phyloP scores from a whole-genome alignment of 2,329 filamentous ascomycete genomes.

The Madurella fahalii region DNA sequence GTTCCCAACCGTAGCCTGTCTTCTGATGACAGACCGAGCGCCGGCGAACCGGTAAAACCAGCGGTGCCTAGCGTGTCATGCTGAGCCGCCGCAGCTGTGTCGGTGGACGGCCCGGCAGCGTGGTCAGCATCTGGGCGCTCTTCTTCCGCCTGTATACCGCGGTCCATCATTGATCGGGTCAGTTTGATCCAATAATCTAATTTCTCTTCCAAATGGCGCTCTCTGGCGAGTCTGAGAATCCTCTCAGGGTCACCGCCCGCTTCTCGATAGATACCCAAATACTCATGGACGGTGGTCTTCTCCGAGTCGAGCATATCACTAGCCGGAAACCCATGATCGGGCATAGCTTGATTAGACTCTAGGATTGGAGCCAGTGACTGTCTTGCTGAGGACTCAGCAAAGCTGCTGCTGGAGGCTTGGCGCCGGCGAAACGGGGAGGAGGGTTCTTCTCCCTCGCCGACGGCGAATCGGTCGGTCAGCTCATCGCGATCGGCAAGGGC shows the following conservation, averaged over 20 bases:
- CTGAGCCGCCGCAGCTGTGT: neutral
- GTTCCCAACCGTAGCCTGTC: neutral
- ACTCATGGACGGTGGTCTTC: slow-evolving; percentile 38
- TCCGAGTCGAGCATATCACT: slow-evolving; percentile 1
- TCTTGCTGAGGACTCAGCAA: neutral
- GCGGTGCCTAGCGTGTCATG: neutral
- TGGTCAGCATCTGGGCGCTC: neutral
- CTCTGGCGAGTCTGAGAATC: slow-evolving; percentile 57
- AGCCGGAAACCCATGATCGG: neutral
- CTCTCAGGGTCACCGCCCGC: slow-evolving; percentile 56
- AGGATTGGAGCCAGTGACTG: neutral
- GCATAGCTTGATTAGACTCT: neutral
- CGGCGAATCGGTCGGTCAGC: neutral
- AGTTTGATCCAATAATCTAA: slow-evolving; percentile 57
- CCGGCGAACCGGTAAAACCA: neutral
- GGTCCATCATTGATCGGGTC: slow-evolving; percentile 38
- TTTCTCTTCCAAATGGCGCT: slow-evolving; percentile 55
- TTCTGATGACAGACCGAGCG: neutral
- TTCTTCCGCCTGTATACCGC: slow-evolving; percentile 5
- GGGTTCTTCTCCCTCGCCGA: too few relatives aligned
- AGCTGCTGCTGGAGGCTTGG: neutral
- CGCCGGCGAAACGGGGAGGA: neutral
- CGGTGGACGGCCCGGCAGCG: neutral
- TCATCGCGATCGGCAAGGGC: neutral
- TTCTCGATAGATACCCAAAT: slow-evolving; percentile 54